Evolutionary conservation across 305 asterid species (phyloP).

Genomic region (Fraxinus latifolia): DNA sequence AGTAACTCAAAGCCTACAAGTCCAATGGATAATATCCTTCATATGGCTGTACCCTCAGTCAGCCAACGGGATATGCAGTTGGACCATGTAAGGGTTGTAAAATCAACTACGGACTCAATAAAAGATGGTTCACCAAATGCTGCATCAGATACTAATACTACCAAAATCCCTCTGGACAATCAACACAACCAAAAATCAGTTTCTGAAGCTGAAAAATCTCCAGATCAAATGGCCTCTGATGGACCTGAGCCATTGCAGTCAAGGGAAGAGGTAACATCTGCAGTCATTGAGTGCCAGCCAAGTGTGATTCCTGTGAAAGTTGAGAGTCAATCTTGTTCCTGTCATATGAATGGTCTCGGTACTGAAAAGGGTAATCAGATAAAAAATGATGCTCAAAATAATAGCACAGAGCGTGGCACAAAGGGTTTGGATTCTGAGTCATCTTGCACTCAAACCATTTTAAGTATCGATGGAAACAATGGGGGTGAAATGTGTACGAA

Average conservation of each 20-base stretch:
- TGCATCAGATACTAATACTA: slow-evolving; percentile 41
- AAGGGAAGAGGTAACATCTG: slow-evolving; percentile 33
- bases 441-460: slow-evolving; percentile 40
- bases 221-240: slow-evolving; percentile 35
- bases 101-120: slow-evolving; percentile 40
- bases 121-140: slow-evolving; percentile 33
- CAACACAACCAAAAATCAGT: slow-evolving; percentile 39
- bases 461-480: slow-evolving; percentile 37
- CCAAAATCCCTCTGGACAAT: slow-evolving; percentile 33
- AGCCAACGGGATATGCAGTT: slow-evolving; percentile 41
- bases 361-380: slow-evolving; percentile 31
- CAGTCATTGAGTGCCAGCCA: slow-evolving; percentile 40
- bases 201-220: slow-evolving; percentile 36
- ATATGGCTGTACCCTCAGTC: slow-evolving; percentile 35
- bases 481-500: slow-evolving; percentile 36
- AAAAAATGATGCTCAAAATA: slow-evolving; percentile 34
- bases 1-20: slow-evolving; percentile 39
- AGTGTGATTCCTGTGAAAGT: slow-evolving; percentile 24
- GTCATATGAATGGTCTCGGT: slow-evolving; percentile 50
- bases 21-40: slow-evolving; percentile 36
- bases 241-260: slow-evolving; percentile 34
- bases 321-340: slow-evolving; percentile 44
- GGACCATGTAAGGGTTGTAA: slow-evolving; percentile 43
- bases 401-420: slow-evolving; percentile 28
- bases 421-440: slow-evolving; percentile 57